Base-by-base conservation (phyloP, 305 asterid genomes). In the Vinca major region DNA sequence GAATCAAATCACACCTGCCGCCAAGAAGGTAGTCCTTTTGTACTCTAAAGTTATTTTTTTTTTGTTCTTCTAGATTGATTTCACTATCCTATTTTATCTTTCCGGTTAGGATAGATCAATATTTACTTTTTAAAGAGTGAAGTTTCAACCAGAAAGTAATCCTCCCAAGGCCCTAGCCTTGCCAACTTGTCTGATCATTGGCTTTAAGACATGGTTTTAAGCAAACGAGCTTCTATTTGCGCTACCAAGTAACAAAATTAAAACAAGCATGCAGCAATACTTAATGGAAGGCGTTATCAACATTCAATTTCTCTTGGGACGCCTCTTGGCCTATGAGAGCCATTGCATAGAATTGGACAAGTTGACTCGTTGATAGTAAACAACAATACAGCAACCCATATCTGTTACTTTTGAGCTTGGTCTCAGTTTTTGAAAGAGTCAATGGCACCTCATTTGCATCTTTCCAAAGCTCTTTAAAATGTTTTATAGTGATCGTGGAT, bases 1-100 rank as follows among this genome's bases (percentile, higher is more conserved):
- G 11, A 90, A 84, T 61, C 79, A 79, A 47, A 84, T 86, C 72
- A 84, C 89, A 57, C 84, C 90, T 54, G 88, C 86, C 20, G 93
- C 97, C 65, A 92, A 79, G 75, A 84, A 81, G 94, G 98, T 90
- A 54, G 62, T 72, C 67, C 67, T 45, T 71, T 61, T 53, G 20
- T 26, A 65, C 37, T n/a, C 63, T 57, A 3, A 7, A 7, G 0
- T 11, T 62, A 47, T 60, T 44, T 50, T 21, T 21, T 26, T 26
- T 26, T 58, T 51, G 13, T 47, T 11, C 19, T 57, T 7, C 49
- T 45, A 49, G 73, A 3, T 62, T 45, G 14, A 14, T 16, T 70
- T 66, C 50, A 13, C 36, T 68, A 54, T 67, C 45, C 16, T 51
- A 56, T 53, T 44, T 65, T 17, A 41, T 55, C 6, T 21, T n/a